Percentiles rank a stretch among this genome's conserved stretches.
These are phyloP conservation scores for Hapsidospora chrysogenum DNA, from an alignment of 495 filamentous ascomycete genomes.

Conservation along the genomic window DNA sequence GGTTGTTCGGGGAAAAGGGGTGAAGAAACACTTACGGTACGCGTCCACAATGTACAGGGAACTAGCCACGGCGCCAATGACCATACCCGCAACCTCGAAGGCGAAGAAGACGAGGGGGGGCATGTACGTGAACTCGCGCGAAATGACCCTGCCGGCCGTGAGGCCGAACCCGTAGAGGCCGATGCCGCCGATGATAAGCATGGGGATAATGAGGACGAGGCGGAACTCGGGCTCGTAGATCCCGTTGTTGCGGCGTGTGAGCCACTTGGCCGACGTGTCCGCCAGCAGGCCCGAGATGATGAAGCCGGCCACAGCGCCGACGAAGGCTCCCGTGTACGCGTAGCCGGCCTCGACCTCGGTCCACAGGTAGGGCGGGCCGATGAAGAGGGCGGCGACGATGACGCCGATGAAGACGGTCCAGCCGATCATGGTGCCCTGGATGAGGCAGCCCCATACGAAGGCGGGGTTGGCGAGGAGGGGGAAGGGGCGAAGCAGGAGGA, in stretches of 20 bases:
- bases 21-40: slow-evolving; percentile 71
- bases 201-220: slow-evolving; percentile 63
- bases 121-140: slow-evolving; percentile 44
- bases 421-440: slow-evolving; percentile 80
- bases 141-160: slow-evolving; percentile 36
- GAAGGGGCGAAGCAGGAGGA: slow-evolving; percentile 45
- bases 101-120: slow-evolving; percentile 65
- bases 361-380: slow-evolving; percentile 67
- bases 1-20: neutral
- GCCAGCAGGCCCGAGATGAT: slow-evolving; percentile 52
- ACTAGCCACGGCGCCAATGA: slow-evolving; percentile 71
- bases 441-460: slow-evolving; percentile 78
- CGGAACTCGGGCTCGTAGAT: slow-evolving; percentile 88
- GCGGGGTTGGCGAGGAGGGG: slow-evolving; percentile 62
- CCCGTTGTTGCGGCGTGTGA: slow-evolving; percentile 62
- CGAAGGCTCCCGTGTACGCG: slow-evolving; percentile 72
- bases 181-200: slow-evolving; percentile 58
- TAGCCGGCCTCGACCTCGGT: slow-evolving; percentile 71
- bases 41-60: slow-evolving; percentile 91
- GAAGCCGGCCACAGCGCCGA: slow-evolving; percentile 69
- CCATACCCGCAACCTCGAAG: slow-evolving; percentile 69
- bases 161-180: slow-evolving; percentile 76
- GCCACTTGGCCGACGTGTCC: slow-evolving; percentile 50
- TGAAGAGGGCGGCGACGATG: slow-evolving; percentile 66
- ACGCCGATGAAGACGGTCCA: slow-evolving; percentile 94